phyloP scores from a whole-genome alignment of 106 monocot genomes.

The Allium sativum region DNA sequence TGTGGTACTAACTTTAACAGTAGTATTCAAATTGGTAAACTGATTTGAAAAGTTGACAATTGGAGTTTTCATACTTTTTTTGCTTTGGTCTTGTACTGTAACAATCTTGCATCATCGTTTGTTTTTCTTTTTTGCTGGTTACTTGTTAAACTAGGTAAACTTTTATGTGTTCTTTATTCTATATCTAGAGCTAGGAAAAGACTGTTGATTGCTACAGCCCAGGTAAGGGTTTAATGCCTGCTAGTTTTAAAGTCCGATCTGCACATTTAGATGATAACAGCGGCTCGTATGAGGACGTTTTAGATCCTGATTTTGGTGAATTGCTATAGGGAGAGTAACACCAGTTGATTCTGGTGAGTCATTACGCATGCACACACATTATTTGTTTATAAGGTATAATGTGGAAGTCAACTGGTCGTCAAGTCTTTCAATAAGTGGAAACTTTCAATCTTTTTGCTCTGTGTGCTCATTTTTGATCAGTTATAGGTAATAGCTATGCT shows the following conservation, averaged over 20 bases:
- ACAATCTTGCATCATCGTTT: too few species aligned
- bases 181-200: slow-evolving; percentile 88
- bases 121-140: too few species aligned
- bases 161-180: neutral
- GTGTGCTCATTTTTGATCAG: too few species aligned
- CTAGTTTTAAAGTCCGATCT: slow-evolving; percentile 87
- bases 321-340: slow-evolving; percentile 88
- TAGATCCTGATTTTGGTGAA: slow-evolving; percentile 97
- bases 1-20: too few species aligned
- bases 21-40: too few species aligned
- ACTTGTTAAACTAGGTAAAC: neutral
- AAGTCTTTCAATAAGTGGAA: too few species aligned
- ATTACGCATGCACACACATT: neutral
- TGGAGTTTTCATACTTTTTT: too few species aligned
- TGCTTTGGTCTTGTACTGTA: too few species aligned
- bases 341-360: slow-evolving; percentile 89
- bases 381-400: neutral
- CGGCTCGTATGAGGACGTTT: slow-evolving; percentile 75
- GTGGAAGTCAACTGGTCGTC: too few species aligned
- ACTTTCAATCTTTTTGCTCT: too few species aligned
- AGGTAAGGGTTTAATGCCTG: slow-evolving; percentile 95
- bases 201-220: slow-evolving; percentile 98
- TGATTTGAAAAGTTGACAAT: too few species aligned
- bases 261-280: slow-evolving; percentile 75
- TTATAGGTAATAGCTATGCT: too few species aligned